Conservation (phyloP, 225 moss, liverwort and hornwort genomes). For the Ulota crispa region DNA sequence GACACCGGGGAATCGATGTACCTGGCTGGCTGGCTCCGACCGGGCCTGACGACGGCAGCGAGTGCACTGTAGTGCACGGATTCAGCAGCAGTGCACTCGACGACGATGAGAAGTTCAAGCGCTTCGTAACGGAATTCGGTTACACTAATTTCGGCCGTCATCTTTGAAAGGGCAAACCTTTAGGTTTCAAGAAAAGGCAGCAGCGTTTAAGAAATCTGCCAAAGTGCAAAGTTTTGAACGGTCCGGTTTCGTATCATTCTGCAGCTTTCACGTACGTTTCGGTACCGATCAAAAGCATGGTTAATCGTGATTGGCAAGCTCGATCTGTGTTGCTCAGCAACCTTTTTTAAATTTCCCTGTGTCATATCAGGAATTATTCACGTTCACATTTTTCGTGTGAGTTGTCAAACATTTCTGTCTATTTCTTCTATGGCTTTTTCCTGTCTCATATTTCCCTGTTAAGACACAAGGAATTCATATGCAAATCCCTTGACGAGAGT, state of each 20-base stretch:
- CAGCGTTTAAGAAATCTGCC: constrained; percentile 17
- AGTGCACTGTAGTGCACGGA: constrained; percentile 5
- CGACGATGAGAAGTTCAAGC: constrained; percentile 20
- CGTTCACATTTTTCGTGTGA: too few species aligned
- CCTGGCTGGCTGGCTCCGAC: neutral
- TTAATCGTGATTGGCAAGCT: neutral
- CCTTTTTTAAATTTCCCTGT: too few species aligned
- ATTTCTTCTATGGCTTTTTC: too few species aligned
- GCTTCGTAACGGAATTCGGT: constrained; percentile 32
- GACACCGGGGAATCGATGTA: neutral
- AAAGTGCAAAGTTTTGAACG: neutral
- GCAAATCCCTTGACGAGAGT: too few species aligned
- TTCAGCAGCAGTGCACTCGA: neutral
- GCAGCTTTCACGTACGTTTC: too few species aligned
- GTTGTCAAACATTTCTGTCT: too few species aligned
- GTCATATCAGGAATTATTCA: too few species aligned
- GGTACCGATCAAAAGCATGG: neutral
- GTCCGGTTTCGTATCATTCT: neutral
- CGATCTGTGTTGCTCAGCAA: too few species aligned
- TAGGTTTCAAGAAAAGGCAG: constrained; percentile 21
- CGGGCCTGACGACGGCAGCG: neutral
- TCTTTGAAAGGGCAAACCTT: constrained; percentile 6
- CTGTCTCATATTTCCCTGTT: too few species aligned
- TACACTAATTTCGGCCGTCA: constrained; percentile 12
- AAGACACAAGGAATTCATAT: too few species aligned